Evolutionary conservation across 2,329 filamentous ascomycete genomes (phyloP), one percentile per base, ranked within the genome.

Genomic region (Blumeria hordei): DNA sequence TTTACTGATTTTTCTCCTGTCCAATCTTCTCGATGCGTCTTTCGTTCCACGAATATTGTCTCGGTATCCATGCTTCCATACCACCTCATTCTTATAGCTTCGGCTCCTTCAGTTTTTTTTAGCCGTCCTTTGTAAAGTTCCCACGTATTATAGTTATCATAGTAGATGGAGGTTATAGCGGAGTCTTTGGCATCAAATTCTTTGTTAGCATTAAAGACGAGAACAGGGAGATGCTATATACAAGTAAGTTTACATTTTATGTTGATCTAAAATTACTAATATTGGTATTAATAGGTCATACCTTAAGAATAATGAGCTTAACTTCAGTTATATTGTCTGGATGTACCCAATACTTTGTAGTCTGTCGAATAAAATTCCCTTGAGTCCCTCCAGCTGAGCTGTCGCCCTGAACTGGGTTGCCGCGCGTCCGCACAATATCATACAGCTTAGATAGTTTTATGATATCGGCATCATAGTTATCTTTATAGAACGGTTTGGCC

Each of bases 291-390:
- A 2, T 4, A 28, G 21, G 37, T 16, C 47, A n/a, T n/a, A 74
- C 72, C 73, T 98, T 96, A 54, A 98, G 74, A 65, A 98, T 88
- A 65, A 98, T 90, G 67, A 98, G 81, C 72, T 98, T 98, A 58
- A 98, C 70, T 70, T 98, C 92, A 5, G 92, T 96, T 62, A 98
- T 92, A 65, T 98, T 98, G 69, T 96, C 92, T 2, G 85, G 86
- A 65, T 98, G 92, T 49, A 98, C 92, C 92, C 92, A 98, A 72
- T 98, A 98, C 69, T 98, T 98, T 35, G 92, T 98, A 0, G 92
- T 98, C 66, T 96, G 86, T 57, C 92, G 85, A 58, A 98, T 80
- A 65, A 98, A 98, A 72, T 84, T 96, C 65, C 88, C 90, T 69
- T 98, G 92, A 59, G 77, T 79, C 55, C 90, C 92, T 62, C 92